These are phyloP conservation scores for Cladobotryum mycophilum DNA, from an alignment of 2,329 filamentous ascomycete species.

Conservation along the genomic window DNA sequence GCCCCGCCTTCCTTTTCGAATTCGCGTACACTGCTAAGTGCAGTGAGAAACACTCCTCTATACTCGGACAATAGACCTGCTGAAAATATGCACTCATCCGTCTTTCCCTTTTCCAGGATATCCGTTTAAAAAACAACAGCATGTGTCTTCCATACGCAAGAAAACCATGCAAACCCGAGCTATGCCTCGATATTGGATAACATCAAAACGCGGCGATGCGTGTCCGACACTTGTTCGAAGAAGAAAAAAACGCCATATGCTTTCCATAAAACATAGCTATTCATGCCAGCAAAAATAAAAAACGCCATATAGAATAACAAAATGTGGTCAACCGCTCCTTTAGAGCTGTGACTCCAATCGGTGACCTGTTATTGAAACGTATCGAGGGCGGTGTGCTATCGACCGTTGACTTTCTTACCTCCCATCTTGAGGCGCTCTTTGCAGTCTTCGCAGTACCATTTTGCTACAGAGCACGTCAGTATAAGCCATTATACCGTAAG, in stretches of 20 bases:
- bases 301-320: conserved; percentile 1
- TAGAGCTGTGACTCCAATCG: not conserved
- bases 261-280: not conserved
- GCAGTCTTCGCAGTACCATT: conserved; percentile 79
- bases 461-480: conserved; percentile 41
- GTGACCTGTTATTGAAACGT: not conserved
- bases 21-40: no score
- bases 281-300: conserved; percentile 1
- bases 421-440: conserved; percentile 57
- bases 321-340: conserved; percentile 3
- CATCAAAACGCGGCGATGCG: not conserved
- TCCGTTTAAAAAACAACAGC: not conserved
- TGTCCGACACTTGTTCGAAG: not conserved
- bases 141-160: not conserved
- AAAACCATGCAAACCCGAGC: not conserved
- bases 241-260: not conserved
- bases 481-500: not conserved
- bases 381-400: conserved; percentile 25
- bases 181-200: not conserved
- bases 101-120: not conserved
- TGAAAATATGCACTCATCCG: not conserved
- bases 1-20: no score
- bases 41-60: no score
- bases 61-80: no score
- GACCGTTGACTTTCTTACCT: conserved; percentile 45